These are phyloP conservation scores for Hericium erinaceus DNA, from an alignment of 768 basidiomycete species.

Conservation along the genomic window DNA sequence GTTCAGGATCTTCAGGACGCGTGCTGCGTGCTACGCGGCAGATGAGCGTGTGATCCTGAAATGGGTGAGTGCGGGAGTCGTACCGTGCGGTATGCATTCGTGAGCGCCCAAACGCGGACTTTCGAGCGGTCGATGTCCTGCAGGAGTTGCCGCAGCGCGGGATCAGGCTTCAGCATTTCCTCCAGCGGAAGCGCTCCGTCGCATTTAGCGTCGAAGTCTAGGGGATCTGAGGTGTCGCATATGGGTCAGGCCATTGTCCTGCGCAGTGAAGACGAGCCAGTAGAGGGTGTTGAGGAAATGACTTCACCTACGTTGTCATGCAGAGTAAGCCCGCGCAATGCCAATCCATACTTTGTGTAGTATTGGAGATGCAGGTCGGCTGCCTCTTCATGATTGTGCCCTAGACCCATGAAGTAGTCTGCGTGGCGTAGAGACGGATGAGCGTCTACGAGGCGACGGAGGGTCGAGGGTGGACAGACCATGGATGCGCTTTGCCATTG, in stretches of 20 bases:
- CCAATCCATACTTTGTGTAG: conserved; percentile 76
- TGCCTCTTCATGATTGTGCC: conserved; percentile 60
- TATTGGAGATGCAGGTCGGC: conserved; percentile 61
- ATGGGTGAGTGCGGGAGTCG: conserved; percentile 9
- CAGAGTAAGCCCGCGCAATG: conserved; percentile 64
- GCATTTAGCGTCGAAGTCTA: conserved; percentile 79
- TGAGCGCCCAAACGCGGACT: conserved; percentile 75
- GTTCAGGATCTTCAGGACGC: conserved; percentile 67
- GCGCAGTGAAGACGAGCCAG: too few species aligned
- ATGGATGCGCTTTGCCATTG: conserved; percentile 75
- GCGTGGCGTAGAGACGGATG: neutral
- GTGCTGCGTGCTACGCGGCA: conserved; percentile 57
- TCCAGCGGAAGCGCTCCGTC: conserved; percentile 80
- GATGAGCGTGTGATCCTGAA: neutral
- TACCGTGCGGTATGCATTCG: conserved; percentile 76
- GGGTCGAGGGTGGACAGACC: conserved; percentile 27
- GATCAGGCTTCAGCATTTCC: conserved; percentile 61
- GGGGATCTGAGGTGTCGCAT: conserved; percentile 42
- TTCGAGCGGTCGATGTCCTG: conserved; percentile 73
- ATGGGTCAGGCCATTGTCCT: neutral
- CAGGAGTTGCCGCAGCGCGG: conserved; percentile 53
- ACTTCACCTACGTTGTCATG: conserved; percentile 66
- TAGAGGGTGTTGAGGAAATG: neutral
- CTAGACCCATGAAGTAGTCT: conserved; percentile 72
- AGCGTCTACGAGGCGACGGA: conserved; percentile 2